Conservation (phyloP, 768 basidiomycete genomes). For the Russula ochroleuca region DNA sequence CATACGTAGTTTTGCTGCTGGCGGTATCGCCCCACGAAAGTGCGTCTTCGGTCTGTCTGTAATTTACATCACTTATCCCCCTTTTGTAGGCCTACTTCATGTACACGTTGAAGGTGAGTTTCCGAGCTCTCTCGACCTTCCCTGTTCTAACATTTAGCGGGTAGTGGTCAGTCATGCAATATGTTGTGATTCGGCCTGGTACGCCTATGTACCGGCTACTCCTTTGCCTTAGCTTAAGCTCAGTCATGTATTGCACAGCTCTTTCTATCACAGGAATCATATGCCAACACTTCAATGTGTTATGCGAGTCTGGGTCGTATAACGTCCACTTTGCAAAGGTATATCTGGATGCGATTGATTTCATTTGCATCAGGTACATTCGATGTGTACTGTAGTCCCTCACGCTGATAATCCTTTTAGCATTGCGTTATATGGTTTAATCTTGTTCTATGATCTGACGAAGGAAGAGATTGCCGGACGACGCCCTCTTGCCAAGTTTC, state of each 20-base stretch:
- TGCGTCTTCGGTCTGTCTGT: constrained; percentile 25
- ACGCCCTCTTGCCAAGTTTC: constrained; percentile 78
- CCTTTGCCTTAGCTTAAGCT: not conserved
- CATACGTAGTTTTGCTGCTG: constrained; percentile 68
- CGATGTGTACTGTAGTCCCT: not conserved
- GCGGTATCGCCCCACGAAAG: constrained; percentile 80
- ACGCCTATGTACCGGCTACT: constrained; percentile 1
- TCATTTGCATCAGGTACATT: constrained; percentile 71
- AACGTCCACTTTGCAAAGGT: constrained; percentile 58
- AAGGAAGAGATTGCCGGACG: constrained; percentile 73
- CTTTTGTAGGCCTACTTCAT: constrained; percentile 71
- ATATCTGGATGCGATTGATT: constrained; percentile 70
- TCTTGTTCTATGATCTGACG: constrained; percentile 79
- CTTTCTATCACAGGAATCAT: constrained; percentile 76
- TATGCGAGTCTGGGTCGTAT: constrained; percentile 63
- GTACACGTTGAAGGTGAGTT: constrained; percentile 74
- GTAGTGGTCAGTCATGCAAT: constrained; percentile 87
- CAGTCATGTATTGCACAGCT: constrained; percentile 33
- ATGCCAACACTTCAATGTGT: constrained; percentile 60
- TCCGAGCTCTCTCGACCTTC: constrained; percentile 5
- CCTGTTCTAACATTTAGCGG: constrained; percentile 13
- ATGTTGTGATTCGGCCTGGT: constrained; percentile 68
- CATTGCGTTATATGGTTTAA: constrained; percentile 79
- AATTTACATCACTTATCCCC: constrained; percentile 17
- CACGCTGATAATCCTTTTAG: constrained; percentile 37